A percentile compares a stretch with the other conserved stretches of the same genome.
These are phyloP conservation scores for Penicillium chermesinum DNA, from an alignment of 495 filamentous ascomycete species.

Conservation along the genomic window DNA sequence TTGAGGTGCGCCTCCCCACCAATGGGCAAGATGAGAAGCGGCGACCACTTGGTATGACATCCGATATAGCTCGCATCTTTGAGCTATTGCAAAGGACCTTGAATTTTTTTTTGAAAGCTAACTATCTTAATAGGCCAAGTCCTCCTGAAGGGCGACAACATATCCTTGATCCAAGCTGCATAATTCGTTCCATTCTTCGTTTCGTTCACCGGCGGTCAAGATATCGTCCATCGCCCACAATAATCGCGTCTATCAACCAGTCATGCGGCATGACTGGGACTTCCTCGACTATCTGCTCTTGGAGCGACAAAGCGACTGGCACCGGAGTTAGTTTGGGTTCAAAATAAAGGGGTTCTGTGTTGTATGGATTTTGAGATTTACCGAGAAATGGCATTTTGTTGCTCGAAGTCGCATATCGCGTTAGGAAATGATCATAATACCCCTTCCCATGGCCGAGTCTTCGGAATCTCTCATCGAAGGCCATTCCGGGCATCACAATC, in stretches of 20 bases:
- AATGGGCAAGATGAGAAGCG: constrained; percentile 78
- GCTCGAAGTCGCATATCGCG: constrained; percentile 54
- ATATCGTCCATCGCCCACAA: constrained; percentile 53
- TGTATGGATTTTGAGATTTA: constrained; percentile 21
- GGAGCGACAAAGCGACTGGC: constrained; percentile 77
- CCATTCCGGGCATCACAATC: constrained; percentile 90
- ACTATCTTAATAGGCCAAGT: constrained; percentile 68
- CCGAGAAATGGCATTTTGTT: constrained; percentile 60
- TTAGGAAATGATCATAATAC: constrained; percentile 91
- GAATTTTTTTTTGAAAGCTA: neutral
- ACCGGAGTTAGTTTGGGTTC: constrained; percentile 17
- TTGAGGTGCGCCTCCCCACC: constrained; percentile 81
- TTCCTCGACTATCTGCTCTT: constrained; percentile 73
- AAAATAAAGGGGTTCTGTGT: constrained; percentile 1
- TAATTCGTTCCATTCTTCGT: constrained; percentile 19
- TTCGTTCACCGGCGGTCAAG: constrained; percentile 30
- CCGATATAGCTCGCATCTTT: neutral
- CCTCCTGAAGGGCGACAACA: constrained; percentile 94
- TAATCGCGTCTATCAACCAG: constrained; percentile 61
- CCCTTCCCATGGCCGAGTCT: constrained; percentile 93
- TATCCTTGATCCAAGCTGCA: constrained; percentile 85
- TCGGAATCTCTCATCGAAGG: constrained; percentile 71
- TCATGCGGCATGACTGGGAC: constrained; percentile 66
- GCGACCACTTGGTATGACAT: constrained; percentile 66
- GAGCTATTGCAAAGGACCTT: no score